Conservation (phyloP, 2,329 filamentous ascomycete species). For the Scytalidium sp. region DNA sequence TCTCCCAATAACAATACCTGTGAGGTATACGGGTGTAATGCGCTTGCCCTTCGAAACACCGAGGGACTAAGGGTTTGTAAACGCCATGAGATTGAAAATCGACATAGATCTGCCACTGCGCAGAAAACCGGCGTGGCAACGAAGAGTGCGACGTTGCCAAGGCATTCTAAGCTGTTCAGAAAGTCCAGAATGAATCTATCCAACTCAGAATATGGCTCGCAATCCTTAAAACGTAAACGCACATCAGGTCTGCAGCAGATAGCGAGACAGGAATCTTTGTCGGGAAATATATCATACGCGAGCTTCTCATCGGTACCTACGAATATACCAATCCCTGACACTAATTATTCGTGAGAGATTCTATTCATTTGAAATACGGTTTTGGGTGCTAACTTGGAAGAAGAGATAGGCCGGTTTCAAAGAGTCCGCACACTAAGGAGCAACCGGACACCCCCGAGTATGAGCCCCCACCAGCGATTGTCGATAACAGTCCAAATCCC, state of each 20-base stretch:
- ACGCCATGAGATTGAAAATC: conserved; percentile 4
- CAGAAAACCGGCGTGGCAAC: neutral
- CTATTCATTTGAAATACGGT: neutral
- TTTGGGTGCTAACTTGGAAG: neutral
- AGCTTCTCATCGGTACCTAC: neutral
- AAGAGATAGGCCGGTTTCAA: neutral
- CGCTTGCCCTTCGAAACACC: neutral
- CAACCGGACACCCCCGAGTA: neutral
- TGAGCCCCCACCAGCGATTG: neutral
- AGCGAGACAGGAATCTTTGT: neutral
- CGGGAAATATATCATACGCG: neutral
- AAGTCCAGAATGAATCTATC: neutral
- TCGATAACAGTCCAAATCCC: neutral
- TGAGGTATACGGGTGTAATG: neutral
- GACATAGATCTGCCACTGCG: conserved; percentile 1
- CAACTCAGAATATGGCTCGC: neutral
- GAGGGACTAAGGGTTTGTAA: neutral
- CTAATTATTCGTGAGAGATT: neutral
- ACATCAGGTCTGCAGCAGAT: neutral
- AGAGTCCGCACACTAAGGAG: neutral
- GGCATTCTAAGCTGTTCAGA: neutral
- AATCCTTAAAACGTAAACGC: neutral
- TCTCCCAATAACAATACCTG: neutral
- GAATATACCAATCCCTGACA: neutral
- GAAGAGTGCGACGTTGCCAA: neutral